These are phyloP conservation scores for Arthrobotrys megalospora DNA, from an alignment of 2,329 filamentous ascomycete genomes.

Conservation along the genomic window DNA sequence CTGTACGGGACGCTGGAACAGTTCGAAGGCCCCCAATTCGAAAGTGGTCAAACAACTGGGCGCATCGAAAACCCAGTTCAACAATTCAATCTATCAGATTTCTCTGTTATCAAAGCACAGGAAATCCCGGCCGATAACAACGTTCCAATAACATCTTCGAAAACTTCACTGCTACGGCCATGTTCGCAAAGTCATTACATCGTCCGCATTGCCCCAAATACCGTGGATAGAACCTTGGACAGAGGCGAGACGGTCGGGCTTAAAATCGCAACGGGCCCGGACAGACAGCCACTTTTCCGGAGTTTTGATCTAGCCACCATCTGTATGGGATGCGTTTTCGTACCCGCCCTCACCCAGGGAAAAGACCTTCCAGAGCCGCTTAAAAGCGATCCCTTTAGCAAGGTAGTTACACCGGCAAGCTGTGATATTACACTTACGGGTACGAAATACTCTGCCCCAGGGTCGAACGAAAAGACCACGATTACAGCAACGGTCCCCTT, in stretches of 20 bases:
- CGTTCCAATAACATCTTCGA: conserved; percentile 1
- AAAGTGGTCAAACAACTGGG: conserved; percentile 6
- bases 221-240: conserved; percentile 11
- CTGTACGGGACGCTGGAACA: not conserved
- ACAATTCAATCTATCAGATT: conserved; percentile 32
- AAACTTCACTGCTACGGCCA: conserved; percentile 18
- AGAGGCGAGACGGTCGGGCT: conserved; percentile 18
- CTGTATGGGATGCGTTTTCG: conserved; percentile 24
- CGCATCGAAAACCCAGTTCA: conserved; percentile 23
- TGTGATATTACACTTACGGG: conserved; percentile 29
- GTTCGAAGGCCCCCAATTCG: conserved; percentile 35
- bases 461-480: not conserved
- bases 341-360: conserved; percentile 37
- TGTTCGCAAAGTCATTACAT: conserved; percentile 39
- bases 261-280: conserved; percentile 11
- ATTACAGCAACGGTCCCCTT: not conserved
- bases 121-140: not conserved
- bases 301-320: conserved; percentile 27
- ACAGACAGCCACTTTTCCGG: conserved; percentile 20
- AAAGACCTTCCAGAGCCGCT: not conserved
- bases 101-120: conserved; percentile 25
- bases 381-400: not conserved
- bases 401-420: conserved; percentile 8
- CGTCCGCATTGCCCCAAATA: conserved; percentile 5
- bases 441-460: conserved; percentile 14